phyloP scores from a whole-genome alignment of 257 asterid genomes.

The Penstemon barbatus region DNA sequence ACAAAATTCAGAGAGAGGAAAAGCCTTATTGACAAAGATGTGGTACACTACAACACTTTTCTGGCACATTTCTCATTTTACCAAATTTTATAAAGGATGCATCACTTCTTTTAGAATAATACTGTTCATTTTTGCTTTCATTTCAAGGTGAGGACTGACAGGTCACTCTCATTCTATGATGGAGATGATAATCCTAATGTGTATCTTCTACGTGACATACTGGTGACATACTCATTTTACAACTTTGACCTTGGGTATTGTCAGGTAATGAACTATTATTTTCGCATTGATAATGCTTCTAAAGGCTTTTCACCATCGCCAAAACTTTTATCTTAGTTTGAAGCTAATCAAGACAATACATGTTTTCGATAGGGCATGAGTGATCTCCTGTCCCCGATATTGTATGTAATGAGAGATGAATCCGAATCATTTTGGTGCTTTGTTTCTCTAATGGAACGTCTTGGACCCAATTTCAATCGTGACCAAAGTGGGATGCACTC shows the following conservation, averaged over 20 bases:
- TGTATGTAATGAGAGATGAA: conserved; percentile 89
- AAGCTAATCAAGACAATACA: conserved; percentile 21
- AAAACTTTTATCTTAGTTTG: background rate
- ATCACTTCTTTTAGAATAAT: conserved; percentile 14
- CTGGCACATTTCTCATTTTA: conserved; percentile 4
- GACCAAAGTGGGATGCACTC: conserved; percentile 99
- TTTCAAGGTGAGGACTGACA: conserved; percentile 94
- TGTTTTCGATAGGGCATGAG: conserved; percentile 84
- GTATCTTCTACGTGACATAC: conserved; percentile 76
- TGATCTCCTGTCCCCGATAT: conserved; percentile 93
- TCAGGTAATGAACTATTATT: conserved; percentile 59
- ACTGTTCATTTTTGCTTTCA: conserved; percentile 2
- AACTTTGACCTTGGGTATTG: conserved; percentile 99
- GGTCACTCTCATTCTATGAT: conserved; percentile 82
- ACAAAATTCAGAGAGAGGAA: conserved; percentile 97
- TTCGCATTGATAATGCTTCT: conserved; percentile 12
- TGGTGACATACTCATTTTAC: conserved; percentile 94
- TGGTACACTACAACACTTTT: conserved; percentile 51
- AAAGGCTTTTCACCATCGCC: background rate
- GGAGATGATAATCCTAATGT: conserved; percentile 98
- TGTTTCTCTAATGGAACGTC: conserved; percentile 85
- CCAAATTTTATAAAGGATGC: conserved; percentile 9
- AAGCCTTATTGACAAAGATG: conserved; percentile 95
- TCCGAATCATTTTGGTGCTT: conserved; percentile 97
- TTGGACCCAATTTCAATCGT: conserved; percentile 97